phyloP scores from a whole-genome alignment of 2,329 filamentous ascomycete genomes.

The Pseudonectria buxi region DNA sequence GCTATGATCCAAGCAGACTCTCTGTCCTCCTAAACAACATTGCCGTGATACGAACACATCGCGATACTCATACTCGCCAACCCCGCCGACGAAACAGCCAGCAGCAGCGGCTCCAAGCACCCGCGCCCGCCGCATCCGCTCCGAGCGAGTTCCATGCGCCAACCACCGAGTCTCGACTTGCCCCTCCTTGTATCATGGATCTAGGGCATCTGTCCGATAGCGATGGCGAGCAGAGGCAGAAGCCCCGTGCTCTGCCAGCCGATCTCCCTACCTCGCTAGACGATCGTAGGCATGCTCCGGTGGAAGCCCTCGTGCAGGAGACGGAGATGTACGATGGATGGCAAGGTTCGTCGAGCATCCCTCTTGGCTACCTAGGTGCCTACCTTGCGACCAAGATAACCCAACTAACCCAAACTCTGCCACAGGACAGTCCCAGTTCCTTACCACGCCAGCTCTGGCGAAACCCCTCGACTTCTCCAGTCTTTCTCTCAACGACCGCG shows the following conservation, averaged over 20 bases:
- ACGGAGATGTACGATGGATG: conserved; percentile 98
- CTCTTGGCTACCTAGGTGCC: not conserved
- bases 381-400: conserved; percentile 1
- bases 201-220: conserved; percentile 42
- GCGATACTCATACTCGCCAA: too few relatives aligned
- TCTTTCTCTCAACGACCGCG: conserved; percentile 73
- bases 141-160: conserved; percentile 26
- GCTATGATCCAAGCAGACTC: too few relatives aligned
- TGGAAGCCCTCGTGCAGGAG: conserved; percentile 60
- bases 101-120: not conserved
- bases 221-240: conserved; percentile 30
- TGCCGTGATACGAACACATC: too few relatives aligned
- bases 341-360: conserved; percentile 59
- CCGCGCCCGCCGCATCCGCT: conserved; percentile 1
- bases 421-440: conserved; percentile 87
- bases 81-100: not conserved
- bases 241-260: conserved; percentile 57
- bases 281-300: conserved; percentile 67
- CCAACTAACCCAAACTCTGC: conserved; percentile 17
- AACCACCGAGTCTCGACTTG: conserved; percentile 24
- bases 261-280: conserved; percentile 90
- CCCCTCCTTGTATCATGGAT: conserved; percentile 50
- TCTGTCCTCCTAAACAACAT: too few relatives aligned
- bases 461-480: conserved; percentile 78
- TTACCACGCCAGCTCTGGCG: conserved; percentile 77